phyloP scores from a whole-genome alignment of 2,329 filamentous ascomycete species.

The Fusarium cicatricum region DNA sequence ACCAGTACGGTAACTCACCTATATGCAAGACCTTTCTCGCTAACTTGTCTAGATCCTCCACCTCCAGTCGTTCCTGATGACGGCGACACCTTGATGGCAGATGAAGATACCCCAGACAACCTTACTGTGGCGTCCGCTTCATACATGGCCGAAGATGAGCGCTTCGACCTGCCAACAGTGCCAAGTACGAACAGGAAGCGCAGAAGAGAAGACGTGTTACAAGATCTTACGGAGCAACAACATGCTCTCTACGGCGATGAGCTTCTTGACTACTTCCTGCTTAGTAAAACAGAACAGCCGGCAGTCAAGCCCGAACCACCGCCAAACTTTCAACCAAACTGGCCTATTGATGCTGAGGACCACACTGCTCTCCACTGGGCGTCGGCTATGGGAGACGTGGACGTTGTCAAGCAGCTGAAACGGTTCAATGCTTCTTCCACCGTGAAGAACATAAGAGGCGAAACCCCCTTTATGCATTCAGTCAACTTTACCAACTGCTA shows the following conservation, averaged over 20 bases:
- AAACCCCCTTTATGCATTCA: constrained; percentile 93
- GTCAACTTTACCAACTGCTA: constrained; percentile 98
- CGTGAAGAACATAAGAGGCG: constrained; percentile 75
- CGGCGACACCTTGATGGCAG: constrained; percentile 70
- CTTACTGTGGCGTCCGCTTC: constrained; percentile 84
- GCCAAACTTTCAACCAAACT: constrained; percentile 85
- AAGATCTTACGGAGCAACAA: constrained; percentile 77
- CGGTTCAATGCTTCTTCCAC: constrained; percentile 79
- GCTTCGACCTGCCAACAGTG: constrained; percentile 73
- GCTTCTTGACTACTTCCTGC: constrained; percentile 94
- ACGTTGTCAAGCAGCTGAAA: constrained; percentile 88
- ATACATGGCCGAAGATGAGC: constrained; percentile 84
- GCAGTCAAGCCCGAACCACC: constrained; percentile 81
- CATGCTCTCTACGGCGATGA: constrained; percentile 93
- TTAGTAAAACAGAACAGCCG: constrained; percentile 79
- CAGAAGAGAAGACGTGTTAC: constrained; percentile 72
- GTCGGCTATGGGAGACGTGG: constrained; percentile 94
- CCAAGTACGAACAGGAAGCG: constrained; percentile 74
- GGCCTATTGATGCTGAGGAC: constrained; percentile 90
- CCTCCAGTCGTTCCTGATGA: constrained; percentile 58
- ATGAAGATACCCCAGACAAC: constrained; percentile 85
- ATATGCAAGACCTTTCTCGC: not conserved
- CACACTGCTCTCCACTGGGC: constrained; percentile 98
- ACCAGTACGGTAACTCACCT: constrained; percentile 39
- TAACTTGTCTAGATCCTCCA: constrained; percentile 34